These are phyloP conservation scores for Exophiala dermatitidis DNA, from an alignment of 2,329 filamentous ascomycete species.

Conservation along the genomic window DNA sequence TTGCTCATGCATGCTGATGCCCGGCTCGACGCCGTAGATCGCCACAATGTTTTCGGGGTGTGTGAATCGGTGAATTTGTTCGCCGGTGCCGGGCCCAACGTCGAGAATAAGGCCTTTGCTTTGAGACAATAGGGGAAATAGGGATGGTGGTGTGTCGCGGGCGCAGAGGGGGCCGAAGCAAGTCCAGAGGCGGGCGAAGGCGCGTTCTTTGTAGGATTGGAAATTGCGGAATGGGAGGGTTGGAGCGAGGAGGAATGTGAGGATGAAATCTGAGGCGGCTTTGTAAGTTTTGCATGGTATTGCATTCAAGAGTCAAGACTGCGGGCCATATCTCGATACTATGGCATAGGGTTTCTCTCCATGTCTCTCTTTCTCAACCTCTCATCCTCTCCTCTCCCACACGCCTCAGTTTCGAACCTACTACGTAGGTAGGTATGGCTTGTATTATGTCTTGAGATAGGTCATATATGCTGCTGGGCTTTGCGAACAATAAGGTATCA, in stretches of 20 bases:
- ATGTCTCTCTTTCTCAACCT: too few species aligned
- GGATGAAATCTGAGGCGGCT: neutral
- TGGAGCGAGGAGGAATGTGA: conserved; percentile 9
- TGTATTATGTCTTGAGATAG: too few species aligned
- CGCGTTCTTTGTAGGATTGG: conserved; percentile 23
- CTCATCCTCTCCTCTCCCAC: too few species aligned
- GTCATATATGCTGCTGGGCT: too few species aligned
- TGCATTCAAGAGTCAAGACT: too few species aligned
- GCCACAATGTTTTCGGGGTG: conserved; percentile 36
- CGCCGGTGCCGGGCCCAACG: conserved; percentile 47
- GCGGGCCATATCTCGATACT: too few species aligned
- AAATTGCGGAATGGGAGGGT: conserved; percentile 9
- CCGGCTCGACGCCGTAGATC: conserved; percentile 51
- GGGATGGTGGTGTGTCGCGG: conserved; percentile 2
- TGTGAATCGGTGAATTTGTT: conserved; percentile 42
- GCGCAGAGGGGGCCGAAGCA: conserved; percentile 10
- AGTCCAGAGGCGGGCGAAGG: conserved; percentile 13
- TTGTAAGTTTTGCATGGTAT: too few species aligned
- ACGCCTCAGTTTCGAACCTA: too few species aligned
- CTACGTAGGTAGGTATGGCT: too few species aligned
- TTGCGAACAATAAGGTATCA: too few species aligned
- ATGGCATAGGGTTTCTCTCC: too few species aligned
- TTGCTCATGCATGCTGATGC: conserved; percentile 40
- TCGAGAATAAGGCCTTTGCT: conserved; percentile 39
- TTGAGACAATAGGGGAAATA: conserved; percentile 7